Conservation (phyloP, 2,329 filamentous ascomycete genomes). For the Chaetomiaceae sp. region DNA sequence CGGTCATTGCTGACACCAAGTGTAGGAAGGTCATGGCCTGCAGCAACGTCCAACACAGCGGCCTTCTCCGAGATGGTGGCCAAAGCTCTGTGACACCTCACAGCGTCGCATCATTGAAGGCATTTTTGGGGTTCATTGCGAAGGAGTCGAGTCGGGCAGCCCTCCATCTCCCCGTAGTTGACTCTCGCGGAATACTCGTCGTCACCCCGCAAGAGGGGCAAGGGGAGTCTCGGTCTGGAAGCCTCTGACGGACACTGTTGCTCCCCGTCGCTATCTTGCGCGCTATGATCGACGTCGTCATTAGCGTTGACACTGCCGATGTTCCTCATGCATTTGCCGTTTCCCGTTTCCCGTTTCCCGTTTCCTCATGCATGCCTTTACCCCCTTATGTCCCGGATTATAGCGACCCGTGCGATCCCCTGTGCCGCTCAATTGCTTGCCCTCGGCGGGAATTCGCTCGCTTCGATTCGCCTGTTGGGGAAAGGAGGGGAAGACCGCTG, state of each 20-base stretch:
- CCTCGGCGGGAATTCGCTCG: background rate
- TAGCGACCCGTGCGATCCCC: background rate
- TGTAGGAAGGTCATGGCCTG: no score
- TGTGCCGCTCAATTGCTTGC: constrained; percentile 3
- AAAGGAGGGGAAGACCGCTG: no score
- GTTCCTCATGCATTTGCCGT: background rate
- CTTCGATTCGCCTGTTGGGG: background rate
- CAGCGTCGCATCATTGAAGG: constrained; percentile 12
- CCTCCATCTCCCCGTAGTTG: background rate
- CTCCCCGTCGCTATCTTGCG: background rate
- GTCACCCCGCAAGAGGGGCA: background rate
- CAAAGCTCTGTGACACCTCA: constrained; percentile 10
- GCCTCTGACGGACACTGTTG: background rate
- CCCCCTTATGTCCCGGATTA: background rate
- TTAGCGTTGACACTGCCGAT: background rate
- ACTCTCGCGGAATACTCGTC: background rate
- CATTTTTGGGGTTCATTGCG: background rate
- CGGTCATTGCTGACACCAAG: no score
- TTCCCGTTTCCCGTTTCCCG: constrained; percentile 5
- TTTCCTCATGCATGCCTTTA: background rate
- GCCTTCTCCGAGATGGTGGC: background rate
- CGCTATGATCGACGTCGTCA: constrained; percentile 10
- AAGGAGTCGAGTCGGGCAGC: background rate
- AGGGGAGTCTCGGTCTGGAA: background rate
- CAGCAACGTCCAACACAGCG: background rate